A percentile compares a stretch with the other conserved stretches of the same genome.
Conservation (phyloP, 331 rosid species). For the Arachis monticola region DNA sequence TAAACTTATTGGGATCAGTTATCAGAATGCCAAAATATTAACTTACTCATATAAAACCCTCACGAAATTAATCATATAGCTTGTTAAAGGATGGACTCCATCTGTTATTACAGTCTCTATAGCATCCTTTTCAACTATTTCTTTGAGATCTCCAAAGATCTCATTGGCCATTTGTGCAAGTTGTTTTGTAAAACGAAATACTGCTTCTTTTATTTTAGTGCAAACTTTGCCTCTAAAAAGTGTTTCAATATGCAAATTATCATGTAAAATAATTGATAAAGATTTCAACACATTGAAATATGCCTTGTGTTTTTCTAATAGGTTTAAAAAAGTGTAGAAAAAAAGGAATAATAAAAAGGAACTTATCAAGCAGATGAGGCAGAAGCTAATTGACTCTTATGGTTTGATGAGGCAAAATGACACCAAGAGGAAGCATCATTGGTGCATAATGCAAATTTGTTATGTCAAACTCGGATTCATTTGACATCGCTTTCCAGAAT, state of each 20-base stretch:
- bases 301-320: slow-evolving; percentile 10
- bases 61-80: slow-evolving; percentile 68
- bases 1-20: slow-evolving; percentile 20
- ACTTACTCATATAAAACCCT: slow-evolving; percentile 98
- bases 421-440: slow-evolving; percentile 26
- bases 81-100: slow-evolving; percentile 99
- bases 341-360: not conserved
- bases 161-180: slow-evolving; percentile 95
- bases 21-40: slow-evolving; percentile 28
- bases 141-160: slow-evolving; percentile 97
- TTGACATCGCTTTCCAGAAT: slow-evolving; percentile 67
- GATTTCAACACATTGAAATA: slow-evolving; percentile 28
- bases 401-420: slow-evolving; percentile 23
- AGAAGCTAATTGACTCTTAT: slow-evolving; percentile 26
- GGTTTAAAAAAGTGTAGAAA: slow-evolving; percentile 14
- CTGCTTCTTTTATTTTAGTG: slow-evolving; percentile 78
- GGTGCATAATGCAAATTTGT: not conserved
- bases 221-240: slow-evolving; percentile 90
- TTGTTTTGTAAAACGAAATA: slow-evolving; percentile 79
- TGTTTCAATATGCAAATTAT: slow-evolving; percentile 67
- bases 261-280: slow-evolving; percentile 21
- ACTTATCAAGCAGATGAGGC: not conserved
- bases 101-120: slow-evolving; percentile 95
- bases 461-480: slow-evolving; percentile 54
- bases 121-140: slow-evolving; percentile 96